Base-by-base conservation (phyloP, 1,284 basidiomycete genomes). In the Marasmius tenuissimus region DNA sequence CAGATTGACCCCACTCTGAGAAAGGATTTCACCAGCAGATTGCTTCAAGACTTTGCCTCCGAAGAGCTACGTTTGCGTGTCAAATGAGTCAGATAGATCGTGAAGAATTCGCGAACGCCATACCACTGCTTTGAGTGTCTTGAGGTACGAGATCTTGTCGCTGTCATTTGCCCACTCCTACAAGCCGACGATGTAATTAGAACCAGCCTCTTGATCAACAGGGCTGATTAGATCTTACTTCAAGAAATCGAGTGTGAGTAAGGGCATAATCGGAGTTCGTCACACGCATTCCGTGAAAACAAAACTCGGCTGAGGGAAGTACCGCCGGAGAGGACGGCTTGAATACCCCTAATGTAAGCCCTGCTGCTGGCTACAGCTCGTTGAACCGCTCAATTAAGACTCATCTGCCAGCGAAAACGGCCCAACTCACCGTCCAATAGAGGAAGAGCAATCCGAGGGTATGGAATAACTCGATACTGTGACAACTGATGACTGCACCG, bases 311-410 rank as follows among this genome's bases (percentile, higher is more conserved):
- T 14, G 59, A 55, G 20, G 59, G 59, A 4, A 60, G 22, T n/a
- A 38, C 47, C 4, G 59, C 59, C 10, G 59, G 59, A 2, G 59
- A 60, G 3, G 59, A 40, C 8, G 59, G 59, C 52, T 52, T 42
- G n/a, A 60, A 60, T 4, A 47, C 37, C 8, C 38, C 51, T 33
- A 54, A 27, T 4, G 42, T 35, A 5, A 55, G 52, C n/a, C 59
- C 59, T 22, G 37, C 52, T 9, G 51, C 53, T 5, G 59, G 40
- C 59, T 60, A 47, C 6, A 6, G 16, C 27, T 9, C 39, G 16
- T 16, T 9, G 9, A 40, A 40, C 9, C 6, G 20, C 6, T 45
- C 42, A n/a, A 34, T 48, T 20, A 38, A 20, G 27, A 40, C 6
- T 18, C 11, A 35, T 7, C 2, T 11, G 33, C 12, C 20, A 8